Evolutionary conservation across 345 rosid genomes (phyloP).

Genomic region (Hibiscus syriacus): DNA sequence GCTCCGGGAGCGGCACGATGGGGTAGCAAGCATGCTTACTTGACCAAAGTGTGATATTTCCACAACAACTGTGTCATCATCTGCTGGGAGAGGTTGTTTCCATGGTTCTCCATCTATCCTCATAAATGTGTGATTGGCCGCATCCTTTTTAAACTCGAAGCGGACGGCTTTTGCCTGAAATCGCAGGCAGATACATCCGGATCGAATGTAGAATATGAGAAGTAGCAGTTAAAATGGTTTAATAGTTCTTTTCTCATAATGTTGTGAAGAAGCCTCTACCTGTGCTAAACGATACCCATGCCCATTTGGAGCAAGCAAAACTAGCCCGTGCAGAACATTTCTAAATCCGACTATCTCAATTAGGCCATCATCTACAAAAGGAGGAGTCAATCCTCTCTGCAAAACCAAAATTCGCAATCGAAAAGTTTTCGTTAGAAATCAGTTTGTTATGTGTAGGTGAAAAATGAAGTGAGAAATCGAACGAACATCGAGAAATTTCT

Average conservation of each 20-base stretch:
- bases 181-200: not conserved
- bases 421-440: not conserved
- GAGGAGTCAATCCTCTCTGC: conserved; percentile 46
- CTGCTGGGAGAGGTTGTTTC: conserved; percentile 66
- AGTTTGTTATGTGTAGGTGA: not conserved
- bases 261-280: conserved; percentile 20
- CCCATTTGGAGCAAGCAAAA: conserved; percentile 48
- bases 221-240: not conserved
- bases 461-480: conserved; percentile 10
- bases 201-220: not conserved
- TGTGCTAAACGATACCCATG: conserved; percentile 66
- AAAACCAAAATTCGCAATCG: conserved; percentile 6
- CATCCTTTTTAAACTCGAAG: conserved; percentile 55
- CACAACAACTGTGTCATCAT: conserved; percentile 48
- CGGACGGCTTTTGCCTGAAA: conserved; percentile 48
- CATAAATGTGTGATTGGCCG: conserved; percentile 58
- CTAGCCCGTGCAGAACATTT: conserved; percentile 56
- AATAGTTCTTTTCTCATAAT: not conserved
- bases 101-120: conserved; percentile 78
- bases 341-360: conserved; percentile 55
- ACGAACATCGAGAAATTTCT: conserved; percentile 41
- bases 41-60: conserved; percentile 61
- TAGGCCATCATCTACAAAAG: conserved; percentile 52
- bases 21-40: conserved; percentile 58
- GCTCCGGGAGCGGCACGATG: conserved; percentile 41